Percentiles rank a stretch among this genome's conserved stretches.
Evolutionary conservation across 2,329 filamentous ascomycete genomes (phyloP).

Genomic region (Scopulariopsis brevicaulis): DNA sequence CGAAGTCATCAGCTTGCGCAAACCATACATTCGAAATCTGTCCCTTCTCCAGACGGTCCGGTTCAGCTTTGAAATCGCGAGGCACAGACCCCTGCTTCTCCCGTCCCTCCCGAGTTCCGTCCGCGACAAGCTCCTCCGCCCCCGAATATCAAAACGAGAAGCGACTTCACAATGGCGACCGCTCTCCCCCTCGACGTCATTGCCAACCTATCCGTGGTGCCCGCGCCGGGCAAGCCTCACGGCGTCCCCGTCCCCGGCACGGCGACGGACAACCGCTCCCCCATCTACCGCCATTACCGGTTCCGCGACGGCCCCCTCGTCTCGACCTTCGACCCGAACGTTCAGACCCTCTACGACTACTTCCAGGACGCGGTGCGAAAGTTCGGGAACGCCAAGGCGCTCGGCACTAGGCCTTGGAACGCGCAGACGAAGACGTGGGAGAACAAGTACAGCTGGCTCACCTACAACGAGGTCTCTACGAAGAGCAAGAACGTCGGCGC

Average conservation of each 20-base stretch:
- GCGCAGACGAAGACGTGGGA: slow-evolving; percentile 58
- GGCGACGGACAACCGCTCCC: slow-evolving; percentile 58
- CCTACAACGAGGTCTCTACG: slow-evolving; percentile 67
- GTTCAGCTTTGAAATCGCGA: neutral
- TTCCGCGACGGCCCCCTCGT: slow-evolving; percentile 62
- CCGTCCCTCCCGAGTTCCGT: neutral
- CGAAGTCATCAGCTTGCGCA: neutral
- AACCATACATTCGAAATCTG: neutral
- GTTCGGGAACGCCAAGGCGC: slow-evolving; percentile 56
- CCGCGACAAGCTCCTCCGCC: neutral
- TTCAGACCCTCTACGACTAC: slow-evolving; percentile 65
- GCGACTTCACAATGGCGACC: slow-evolving; percentile 18
- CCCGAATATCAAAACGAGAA: neutral
- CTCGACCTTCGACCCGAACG: slow-evolving; percentile 57
- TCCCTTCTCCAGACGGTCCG: neutral
- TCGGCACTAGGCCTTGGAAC: slow-evolving; percentile 76
- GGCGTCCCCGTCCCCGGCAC: slow-evolving; percentile 67
- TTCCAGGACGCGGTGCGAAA: slow-evolving; percentile 60
- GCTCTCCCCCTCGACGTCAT: slow-evolving; percentile 12
- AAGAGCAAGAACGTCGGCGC: slow-evolving; percentile 77
- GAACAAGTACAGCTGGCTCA: slow-evolving; percentile 71
- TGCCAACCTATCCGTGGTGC: slow-evolving; percentile 41
- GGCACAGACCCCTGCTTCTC: neutral
- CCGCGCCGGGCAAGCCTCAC: slow-evolving; percentile 67
- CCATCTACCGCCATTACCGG: slow-evolving; percentile 76